Evolutionary conservation across 2,329 filamentous ascomycete species (phyloP).

Genomic region (Fusarium torreyae): DNA sequence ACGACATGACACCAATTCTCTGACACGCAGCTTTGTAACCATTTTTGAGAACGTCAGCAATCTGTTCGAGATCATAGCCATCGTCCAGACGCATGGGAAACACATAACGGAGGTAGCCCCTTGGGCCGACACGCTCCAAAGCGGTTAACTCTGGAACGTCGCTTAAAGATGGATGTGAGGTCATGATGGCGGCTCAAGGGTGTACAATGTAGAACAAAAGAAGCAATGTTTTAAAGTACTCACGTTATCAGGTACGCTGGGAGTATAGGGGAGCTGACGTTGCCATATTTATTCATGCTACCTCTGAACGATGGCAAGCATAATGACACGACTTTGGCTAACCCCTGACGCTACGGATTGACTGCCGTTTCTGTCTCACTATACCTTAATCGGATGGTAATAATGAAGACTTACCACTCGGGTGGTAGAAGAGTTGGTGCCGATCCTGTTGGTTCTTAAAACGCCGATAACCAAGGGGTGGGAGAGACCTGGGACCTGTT

Average conservation of each 20-base stretch:
- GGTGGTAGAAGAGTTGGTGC: background rate
- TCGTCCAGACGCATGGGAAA: slow-evolving; percentile 19
- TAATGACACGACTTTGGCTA: background rate
- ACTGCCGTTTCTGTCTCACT: background rate
- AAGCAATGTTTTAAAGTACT: too few relatives aligned
- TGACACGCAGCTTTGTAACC: slow-evolving; percentile 20
- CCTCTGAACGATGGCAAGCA: too few relatives aligned
- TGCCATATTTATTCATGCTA: background rate
- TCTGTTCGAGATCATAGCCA: background rate
- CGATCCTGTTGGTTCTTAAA: background rate
- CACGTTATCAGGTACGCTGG: background rate
- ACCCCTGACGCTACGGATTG: background rate
- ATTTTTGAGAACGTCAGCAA: background rate
- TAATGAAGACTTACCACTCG: background rate
- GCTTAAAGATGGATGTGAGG: background rate
- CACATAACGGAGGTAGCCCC: slow-evolving; percentile 33
- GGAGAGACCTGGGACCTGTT: too few relatives aligned
- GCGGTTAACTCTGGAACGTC: slow-evolving; percentile 19
- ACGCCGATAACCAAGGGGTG: too few relatives aligned
- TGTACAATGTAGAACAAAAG: too few relatives aligned
- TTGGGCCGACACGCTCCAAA: slow-evolving; percentile 23
- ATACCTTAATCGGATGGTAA: too few relatives aligned
- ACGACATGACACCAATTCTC: slow-evolving; percentile 15
- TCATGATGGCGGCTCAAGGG: background rate
- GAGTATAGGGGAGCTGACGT: background rate